A percentile compares a stretch with the other conserved stretches of the same genome.
Conservation (phyloP, 2,329 filamentous ascomycete species). For the Plenodomus lindquistii region DNA sequence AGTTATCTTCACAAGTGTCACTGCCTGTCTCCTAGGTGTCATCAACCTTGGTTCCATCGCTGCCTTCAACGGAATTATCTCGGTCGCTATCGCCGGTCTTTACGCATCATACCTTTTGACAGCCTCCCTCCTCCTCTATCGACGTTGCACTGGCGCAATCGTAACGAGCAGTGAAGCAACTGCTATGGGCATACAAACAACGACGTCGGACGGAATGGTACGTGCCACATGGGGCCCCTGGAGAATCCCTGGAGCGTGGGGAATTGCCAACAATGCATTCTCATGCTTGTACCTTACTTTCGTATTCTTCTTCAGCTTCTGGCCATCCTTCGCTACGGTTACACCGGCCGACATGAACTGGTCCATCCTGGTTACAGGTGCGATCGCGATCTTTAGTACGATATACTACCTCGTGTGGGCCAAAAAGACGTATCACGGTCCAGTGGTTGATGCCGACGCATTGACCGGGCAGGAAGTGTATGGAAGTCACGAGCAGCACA, state of each 20-base stretch:
- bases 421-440: constrained; percentile 29
- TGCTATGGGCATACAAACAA: neutral
- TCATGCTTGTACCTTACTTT: constrained; percentile 26
- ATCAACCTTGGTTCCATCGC: constrained; percentile 52
- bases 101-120: constrained; percentile 33
- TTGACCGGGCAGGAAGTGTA: neutral
- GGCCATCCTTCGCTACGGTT: constrained; percentile 21
- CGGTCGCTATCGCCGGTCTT: constrained; percentile 30
- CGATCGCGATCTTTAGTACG: constrained; percentile 18
- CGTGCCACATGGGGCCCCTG: constrained; percentile 29
- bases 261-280: constrained; percentile 28
- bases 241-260: constrained; percentile 20
- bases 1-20: constrained; percentile 31
- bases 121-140: constrained; percentile 26
- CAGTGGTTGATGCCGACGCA: constrained; percentile 23
- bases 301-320: constrained; percentile 37
- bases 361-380: constrained; percentile 26
- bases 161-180: constrained; percentile 7
- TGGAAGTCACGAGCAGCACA: neutral
- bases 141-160: constrained; percentile 28
- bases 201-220: constrained; percentile 10
- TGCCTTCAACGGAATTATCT: constrained; percentile 36
- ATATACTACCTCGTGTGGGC: constrained; percentile 31
- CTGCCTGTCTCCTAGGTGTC: constrained; percentile 50
- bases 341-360: constrained; percentile 34